These are phyloP conservation scores for Eragrostis tef DNA, from an alignment of 202 grass and related monocot genomes.

Conservation along the genomic window DNA sequence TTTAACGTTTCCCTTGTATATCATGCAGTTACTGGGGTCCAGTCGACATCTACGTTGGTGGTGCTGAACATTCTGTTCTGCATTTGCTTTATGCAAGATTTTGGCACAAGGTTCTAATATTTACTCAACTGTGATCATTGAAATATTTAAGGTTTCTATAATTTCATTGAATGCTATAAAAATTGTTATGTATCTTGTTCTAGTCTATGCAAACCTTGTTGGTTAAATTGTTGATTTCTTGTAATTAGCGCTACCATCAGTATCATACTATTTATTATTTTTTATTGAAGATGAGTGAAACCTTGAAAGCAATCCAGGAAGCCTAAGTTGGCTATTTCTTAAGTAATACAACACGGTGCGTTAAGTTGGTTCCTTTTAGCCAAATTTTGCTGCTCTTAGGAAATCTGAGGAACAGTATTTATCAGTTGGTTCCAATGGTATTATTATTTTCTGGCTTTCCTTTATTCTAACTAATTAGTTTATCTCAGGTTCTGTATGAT, in stretches of 20 bases:
- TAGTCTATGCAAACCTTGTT: slow-evolving; percentile 2
- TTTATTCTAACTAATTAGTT: slow-evolving; percentile 48
- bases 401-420: not conserved
- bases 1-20: slow-evolving; percentile 27
- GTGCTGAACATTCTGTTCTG: slow-evolving; percentile 97
- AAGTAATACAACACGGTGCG: not conserved
- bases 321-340: not conserved
- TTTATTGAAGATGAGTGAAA: slow-evolving; percentile 16
- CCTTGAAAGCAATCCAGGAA: not conserved
- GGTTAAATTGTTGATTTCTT: slow-evolving; percentile 20
- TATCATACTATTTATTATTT: slow-evolving; percentile 33
- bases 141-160: slow-evolving; percentile 24
- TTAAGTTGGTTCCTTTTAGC: slow-evolving; percentile 15
- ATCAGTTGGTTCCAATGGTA: slow-evolving; percentile 1
- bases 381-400: slow-evolving; percentile 5
- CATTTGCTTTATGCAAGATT: slow-evolving; percentile 99
- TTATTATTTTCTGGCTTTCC: not conserved
- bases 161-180: slow-evolving; percentile 24
- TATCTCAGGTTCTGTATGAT: slow-evolving; percentile 85
- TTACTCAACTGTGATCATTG: not conserved
- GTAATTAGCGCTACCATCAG: not conserved
- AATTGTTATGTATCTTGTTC: slow-evolving; percentile 27
- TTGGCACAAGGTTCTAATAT: slow-evolving; percentile 88
- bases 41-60: slow-evolving; percentile 93
- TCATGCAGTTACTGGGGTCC: slow-evolving; percentile 87